Base-by-base conservation (phyloP, 139 green algal genomes). In the Coelastrella sp. region DNA sequence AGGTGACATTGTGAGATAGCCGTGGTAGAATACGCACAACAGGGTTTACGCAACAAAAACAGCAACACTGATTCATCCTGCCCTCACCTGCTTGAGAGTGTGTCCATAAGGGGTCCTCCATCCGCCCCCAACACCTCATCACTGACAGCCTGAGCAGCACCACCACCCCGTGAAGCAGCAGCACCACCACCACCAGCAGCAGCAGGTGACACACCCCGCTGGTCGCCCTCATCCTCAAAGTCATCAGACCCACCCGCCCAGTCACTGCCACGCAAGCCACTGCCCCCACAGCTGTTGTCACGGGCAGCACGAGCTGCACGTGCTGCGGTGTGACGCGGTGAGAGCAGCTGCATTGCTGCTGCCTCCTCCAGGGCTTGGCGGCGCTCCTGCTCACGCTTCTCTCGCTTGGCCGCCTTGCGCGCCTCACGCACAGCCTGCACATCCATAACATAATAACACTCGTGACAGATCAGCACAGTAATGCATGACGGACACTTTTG, bases 331-430 rank as follows among this genome's bases (percentile, higher is more conserved):
- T 78, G 57, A 27, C 82, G 82, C 4, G 82, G 82, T 70, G 85
- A 91, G 88, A 90, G 76, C 79, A 58, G 85, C 81, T 59, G 59
- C 79, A 85, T 86, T 60, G 90, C 94, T 75, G 93, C 92, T 65
- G 89, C 70, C 19, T 93, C 89, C 4, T 92, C 92, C 22, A 95
- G 63, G n/a, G 95, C 93, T 84, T 95, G 92, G 12, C 91, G 88
- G 84, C 93, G 94, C 84, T 96, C 92, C 83, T 91, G 80, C 86
- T 98, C 96, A 0, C 95, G 92, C 74, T 93, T 94, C 90, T 97
- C 95, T 4, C 92, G 93, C 84, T 97, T 96, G 35, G 91, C 68
- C 56, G 92, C 88, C 7, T 96, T 94, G 94, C 96, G 97, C n/a
- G 92, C 63, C 82, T 97, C 95, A 11, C 91, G 91, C 89, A 92